Base-by-base conservation (phyloP, 1,284 basidiomycete genomes). In the Trichosporon asahii region DNA sequence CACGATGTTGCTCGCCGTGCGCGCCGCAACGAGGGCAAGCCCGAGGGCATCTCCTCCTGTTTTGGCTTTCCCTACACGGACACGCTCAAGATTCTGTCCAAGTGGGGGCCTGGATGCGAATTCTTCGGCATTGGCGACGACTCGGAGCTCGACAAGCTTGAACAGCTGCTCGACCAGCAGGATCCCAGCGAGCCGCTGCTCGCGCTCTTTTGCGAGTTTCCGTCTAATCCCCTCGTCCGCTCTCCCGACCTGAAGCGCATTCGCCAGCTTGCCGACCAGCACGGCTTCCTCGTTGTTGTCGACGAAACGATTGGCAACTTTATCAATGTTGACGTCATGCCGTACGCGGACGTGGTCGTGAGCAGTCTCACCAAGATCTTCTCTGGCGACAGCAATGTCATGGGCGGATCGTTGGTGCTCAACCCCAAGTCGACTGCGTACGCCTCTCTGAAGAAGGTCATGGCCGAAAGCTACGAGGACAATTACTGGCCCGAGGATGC, bases 291-390 rank as follows among this genome's bases (percentile, higher is more conserved):
- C 33, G 88, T 99, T 66, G 89, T 98, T 21, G 86, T 99, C 33
- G 96, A 99, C 80, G 97, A 99, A 81, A 98, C 95, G 1, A 89
- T 99, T 66, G 96, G 96, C 35, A 98, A 95, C 82, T 96, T 97
- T 77, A 88, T 94, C 75, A 99, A 99, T 76, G 94, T 99, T 61
- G 91, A 97, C 77, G 92, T 97, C 5, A 85, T 97, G 3, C 91
- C 91, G 3, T 93, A 89, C 74, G 93, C 91, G 1, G 97, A 99
- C 83, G 88, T 99, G 31, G 90, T 98, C n/a, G 95, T 92, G 66
- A 94, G 92, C 77, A 95, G 93, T 80, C 84, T 99, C 77, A 93
- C 93, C 63, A 99, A 99, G 85, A 88, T 99, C 27, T 99, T 99
- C 84, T 95, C 93, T 72, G 96, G 96, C 2, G 92, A 94, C 70